phyloP scores from a whole-genome alignment of 129 eudicot genomes.

The Pseudognaphalium luteoalbum region DNA sequence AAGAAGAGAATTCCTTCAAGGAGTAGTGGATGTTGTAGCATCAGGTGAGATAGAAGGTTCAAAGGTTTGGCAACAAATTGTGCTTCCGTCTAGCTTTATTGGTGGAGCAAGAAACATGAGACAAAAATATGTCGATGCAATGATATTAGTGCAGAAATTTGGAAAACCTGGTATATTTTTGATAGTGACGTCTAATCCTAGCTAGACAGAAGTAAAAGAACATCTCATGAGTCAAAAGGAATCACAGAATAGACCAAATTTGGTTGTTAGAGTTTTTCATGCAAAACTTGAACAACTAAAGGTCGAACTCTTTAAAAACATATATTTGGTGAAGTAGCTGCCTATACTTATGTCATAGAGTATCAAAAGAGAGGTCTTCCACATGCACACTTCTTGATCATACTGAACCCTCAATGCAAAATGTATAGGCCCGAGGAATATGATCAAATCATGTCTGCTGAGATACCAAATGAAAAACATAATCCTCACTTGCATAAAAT shows the following conservation, averaged over 20 bases:
- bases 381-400: neutral
- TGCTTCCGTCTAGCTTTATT: slow-evolving; percentile 28
- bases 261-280: neutral
- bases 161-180: neutral
- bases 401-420: slow-evolving; percentile 17
- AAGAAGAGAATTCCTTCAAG: slow-evolving; percentile 23
- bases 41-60: neutral
- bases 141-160: slow-evolving; percentile 25
- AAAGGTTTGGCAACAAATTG: slow-evolving; percentile 16
- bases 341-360: slow-evolving; percentile 20
- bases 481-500: slow-evolving; percentile 4
- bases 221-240: neutral
- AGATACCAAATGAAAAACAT: slow-evolving; percentile 19
- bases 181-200: neutral
- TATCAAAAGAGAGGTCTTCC: neutral
- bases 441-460: slow-evolving; percentile 28
- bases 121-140: slow-evolving; percentile 24
- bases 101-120: slow-evolving; percentile 3
- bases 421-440: slow-evolving; percentile 13
- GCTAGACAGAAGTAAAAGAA: neutral
- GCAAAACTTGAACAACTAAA: neutral
- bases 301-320: neutral
- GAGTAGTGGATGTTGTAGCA: slow-evolving; percentile 16
- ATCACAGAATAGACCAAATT: neutral
- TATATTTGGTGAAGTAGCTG: slow-evolving; percentile 18